phyloP scores from a whole-genome alignment of 2,329 filamentous ascomycete species.

The Botryotinia globosa region DNA sequence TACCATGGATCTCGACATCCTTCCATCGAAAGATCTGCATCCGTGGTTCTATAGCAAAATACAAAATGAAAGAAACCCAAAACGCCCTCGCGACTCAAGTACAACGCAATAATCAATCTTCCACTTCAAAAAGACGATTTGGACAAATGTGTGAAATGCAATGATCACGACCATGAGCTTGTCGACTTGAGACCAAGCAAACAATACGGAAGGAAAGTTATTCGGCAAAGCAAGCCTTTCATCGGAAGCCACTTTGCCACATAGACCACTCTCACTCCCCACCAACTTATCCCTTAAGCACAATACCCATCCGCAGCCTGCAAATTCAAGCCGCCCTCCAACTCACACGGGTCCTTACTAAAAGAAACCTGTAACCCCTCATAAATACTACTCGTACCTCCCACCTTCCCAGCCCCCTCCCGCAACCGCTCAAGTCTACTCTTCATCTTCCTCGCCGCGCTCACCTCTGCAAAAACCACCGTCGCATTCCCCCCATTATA shows the following conservation, averaged over 20 bases:
- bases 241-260: not conserved
- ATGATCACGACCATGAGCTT: not conserved
- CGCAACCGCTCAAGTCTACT: slow-evolving; percentile 28
- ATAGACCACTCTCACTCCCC: not conserved
- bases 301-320: slow-evolving; percentile 12
- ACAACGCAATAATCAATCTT: not conserved
- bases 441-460: slow-evolving; percentile 33
- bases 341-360: slow-evolving; percentile 24
- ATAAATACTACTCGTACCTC: not conserved
- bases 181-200: not conserved
- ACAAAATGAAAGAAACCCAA: not conserved
- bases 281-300: not conserved
- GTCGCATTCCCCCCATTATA: slow-evolving; percentile 39
- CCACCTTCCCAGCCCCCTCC: slow-evolving; percentile 1
- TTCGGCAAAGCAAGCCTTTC: not conserved
- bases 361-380: slow-evolving; percentile 19
- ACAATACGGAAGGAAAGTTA: not conserved
- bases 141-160: not conserved
- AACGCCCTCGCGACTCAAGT: not conserved
- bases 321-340: slow-evolving; percentile 15
- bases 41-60: not conserved
- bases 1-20: not conserved
- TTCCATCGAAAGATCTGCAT: not conserved
- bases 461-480: slow-evolving; percentile 35
- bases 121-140: not conserved